Evolutionary conservation across 768 basidiomycete species (phyloP), one percentile per base, ranked within the genome.

Genomic region (Kwoniella sp.): DNA sequence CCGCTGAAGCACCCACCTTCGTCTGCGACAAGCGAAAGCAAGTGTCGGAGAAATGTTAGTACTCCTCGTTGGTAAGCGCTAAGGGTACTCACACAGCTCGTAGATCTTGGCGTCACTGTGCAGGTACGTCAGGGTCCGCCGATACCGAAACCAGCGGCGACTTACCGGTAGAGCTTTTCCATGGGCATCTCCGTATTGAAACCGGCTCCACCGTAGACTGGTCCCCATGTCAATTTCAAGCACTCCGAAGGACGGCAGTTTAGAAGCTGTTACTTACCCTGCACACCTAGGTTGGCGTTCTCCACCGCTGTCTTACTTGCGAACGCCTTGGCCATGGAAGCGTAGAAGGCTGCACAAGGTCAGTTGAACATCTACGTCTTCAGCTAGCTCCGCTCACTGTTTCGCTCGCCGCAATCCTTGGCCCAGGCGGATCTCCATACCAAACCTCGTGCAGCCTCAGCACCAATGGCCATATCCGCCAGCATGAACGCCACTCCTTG

Each of bases 401-500:
- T 75, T 27, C 65, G 51, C 37, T 69, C 63, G 0, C 68, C 66
- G 1, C 65, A 53, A 59, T 77, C 76, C 52, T 76, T 76, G 8
- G 71, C 65, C 70, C 67, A 67, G 3, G 75, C 70, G 0, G 72
- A 50, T 50, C 67, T 69, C 73, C 71, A 75, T 6, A 76, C 74
- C 22, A 75, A 56, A 7, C 54, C 64, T 36, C 73, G 47, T 10
- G 71, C 62, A 12, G 72, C 69, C 44, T 75, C 73, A 26, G 61
- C 67, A 10, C 56, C 64, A 49, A 76, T 76, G 5, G 75, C 75
- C 76, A 77, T 77, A 45, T 77, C 76, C 3, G 75, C 75, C 3
- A 77, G 60, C 65, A 77, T 71, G 54, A 73, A 73, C 2, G 69
- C 69, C 6, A 77, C 71, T 20, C 73, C 75, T 40, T 74, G 73